Base-by-base conservation (phyloP, 2,329 filamentous ascomycete species). In the Ophiostoma ips region DNA sequence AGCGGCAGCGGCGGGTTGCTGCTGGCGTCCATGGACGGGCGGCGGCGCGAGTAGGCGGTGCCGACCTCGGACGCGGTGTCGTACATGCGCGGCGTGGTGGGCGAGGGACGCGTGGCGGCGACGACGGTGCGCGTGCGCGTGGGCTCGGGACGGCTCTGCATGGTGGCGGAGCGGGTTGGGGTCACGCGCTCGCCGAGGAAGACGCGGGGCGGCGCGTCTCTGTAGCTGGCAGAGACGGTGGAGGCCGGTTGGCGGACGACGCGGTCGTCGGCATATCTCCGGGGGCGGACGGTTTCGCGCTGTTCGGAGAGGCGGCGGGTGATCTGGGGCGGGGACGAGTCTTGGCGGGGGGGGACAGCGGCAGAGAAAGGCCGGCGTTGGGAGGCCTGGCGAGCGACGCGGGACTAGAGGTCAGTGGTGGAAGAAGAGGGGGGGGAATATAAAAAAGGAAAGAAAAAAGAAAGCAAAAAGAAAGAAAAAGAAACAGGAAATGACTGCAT, bases 251-350 rank as follows among this genome's bases (percentile, higher is more conserved):
- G 35, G 10, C 7, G 68, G 15, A 59, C 57, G 8, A 64, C 59
- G 52, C 68, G 66, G 10, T 72, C 69, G n/a, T 75, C 70, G 19
- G 59, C 59, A 15, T 58, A 49, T 28, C 62, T 57, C 62, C 70
- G 62, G 57, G 64, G 56, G 57, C 68, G 62, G 55, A 66, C 63
- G 12, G 64, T 68, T 36, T 77, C 74, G 55, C 74, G 71, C 57
- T 76, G 74, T 49, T 80, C 76, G 2, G 76, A 79, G 36, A 79
- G 65, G 21, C 76, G 74, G 35, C 76, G 71, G 50, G 64, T 63
- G 24, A 75, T 55, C 44, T 67, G 68, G 15, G 75, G 71, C 43
- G 76, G 75, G 1, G 75, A 77, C 7, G 65, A 62, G 16, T 69
- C 66, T 44, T 71, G 68, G 53, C 72, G 67, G 16, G 68, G 63